Conservation (phyloP, 768 basidiomycete genomes). For the Lactarius sanguifluus region DNA sequence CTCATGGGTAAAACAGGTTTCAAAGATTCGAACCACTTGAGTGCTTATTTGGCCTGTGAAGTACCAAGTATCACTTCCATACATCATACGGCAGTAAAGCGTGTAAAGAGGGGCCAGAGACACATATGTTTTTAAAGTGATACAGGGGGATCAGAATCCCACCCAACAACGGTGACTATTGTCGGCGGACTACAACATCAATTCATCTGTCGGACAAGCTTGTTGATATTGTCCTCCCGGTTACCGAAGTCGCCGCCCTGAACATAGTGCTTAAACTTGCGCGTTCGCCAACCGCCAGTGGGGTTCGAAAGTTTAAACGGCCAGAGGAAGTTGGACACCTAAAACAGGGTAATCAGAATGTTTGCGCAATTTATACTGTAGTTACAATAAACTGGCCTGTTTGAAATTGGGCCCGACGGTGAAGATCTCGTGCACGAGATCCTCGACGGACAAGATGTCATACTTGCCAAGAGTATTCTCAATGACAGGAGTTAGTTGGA, state of each 20-base stretch:
- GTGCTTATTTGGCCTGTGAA: neutral
- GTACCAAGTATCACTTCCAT: constrained; percentile 13
- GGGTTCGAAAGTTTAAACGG: constrained; percentile 99
- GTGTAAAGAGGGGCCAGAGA: constrained; percentile 26
- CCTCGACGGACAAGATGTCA: constrained; percentile 96
- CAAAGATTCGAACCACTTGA: neutral
- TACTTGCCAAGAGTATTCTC: constrained; percentile 88
- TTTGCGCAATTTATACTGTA: neutral
- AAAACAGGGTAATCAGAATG: neutral
- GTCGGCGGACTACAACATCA: constrained; percentile 36
- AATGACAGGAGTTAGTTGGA: constrained; percentile 90
- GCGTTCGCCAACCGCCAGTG: constrained; percentile 94
- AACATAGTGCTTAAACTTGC: constrained; percentile 97
- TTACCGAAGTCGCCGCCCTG: constrained; percentile 98
- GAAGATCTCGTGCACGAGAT: constrained; percentile 95
- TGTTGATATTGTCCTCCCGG: constrained; percentile 96
- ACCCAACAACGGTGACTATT: constrained; percentile 19
- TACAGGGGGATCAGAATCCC: constrained; percentile 24
- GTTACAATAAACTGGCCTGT: constrained; percentile 58
- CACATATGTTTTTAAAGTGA: constrained; percentile 35
- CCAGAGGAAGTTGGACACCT: constrained; percentile 95
- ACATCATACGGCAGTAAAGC: constrained; percentile 19
- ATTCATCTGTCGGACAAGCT: constrained; percentile 95
- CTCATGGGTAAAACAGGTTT: constrained; percentile 7
- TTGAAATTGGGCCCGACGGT: constrained; percentile 99